Evolutionary conservation across 2,329 filamentous ascomycete species (phyloP).

Genomic region (Coleophoma cylindrospora): DNA sequence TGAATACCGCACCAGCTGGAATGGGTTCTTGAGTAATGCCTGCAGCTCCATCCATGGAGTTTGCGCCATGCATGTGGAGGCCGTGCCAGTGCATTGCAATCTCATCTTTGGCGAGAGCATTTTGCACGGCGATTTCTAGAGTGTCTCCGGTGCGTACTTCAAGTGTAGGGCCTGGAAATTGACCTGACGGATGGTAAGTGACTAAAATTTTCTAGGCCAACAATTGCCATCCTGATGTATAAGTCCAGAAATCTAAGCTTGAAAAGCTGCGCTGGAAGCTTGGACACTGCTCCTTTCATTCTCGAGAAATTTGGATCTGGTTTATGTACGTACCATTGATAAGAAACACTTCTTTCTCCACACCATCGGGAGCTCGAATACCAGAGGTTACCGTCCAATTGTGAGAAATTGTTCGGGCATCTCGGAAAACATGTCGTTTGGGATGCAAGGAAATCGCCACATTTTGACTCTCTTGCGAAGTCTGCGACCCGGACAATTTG

Average conservation of each 20-base stretch:
- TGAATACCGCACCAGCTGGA: not conserved
- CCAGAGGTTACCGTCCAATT: slow-evolving; percentile 36
- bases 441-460: slow-evolving; percentile 31
- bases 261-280: too few species aligned
- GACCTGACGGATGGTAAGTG: not conserved
- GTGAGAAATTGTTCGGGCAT: slow-evolving; percentile 26
- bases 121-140: not conserved
- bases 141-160: slow-evolving; percentile 8
- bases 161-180: slow-evolving; percentile 43
- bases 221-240: too few species aligned
- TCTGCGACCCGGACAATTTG: not conserved
- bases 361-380: slow-evolving; percentile 40
- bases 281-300: too few species aligned
- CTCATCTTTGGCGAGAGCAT: slow-evolving; percentile 13
- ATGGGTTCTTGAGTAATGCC: not conserved
- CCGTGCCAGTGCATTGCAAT: slow-evolving; percentile 41
- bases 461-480: not conserved
- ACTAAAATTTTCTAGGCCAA: too few species aligned
- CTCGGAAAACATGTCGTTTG: slow-evolving; percentile 33
- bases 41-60: slow-evolving; percentile 1
- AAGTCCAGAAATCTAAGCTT: too few species aligned
- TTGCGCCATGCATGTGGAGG: slow-evolving; percentile 29
- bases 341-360: slow-evolving; percentile 41
- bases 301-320: too few species aligned
- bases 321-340: slow-evolving; percentile 34